A percentile compares a stretch with the other conserved stretches of the same genome.
Evolutionary conservation across 2,329 filamentous ascomycete species (phyloP).

Genomic region (Pseudogymnoascus sp.): DNA sequence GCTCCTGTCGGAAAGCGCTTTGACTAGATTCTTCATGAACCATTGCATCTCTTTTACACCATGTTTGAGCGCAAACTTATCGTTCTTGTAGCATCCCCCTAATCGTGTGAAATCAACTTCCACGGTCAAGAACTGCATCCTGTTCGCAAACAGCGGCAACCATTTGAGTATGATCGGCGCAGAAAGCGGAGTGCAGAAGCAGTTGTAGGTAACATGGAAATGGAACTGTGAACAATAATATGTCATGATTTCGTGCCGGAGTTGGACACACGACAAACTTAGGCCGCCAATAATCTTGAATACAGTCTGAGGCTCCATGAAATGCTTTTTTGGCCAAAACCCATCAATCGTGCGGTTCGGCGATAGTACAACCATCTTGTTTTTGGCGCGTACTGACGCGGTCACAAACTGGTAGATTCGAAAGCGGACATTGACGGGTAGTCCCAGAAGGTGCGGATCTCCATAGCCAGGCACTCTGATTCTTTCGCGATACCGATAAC

Average conservation of each 20-base stretch:
- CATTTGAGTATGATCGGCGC: slow-evolving; percentile 22
- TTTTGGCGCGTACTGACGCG: background rate
- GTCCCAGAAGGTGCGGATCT: background rate
- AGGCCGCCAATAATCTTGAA: background rate
- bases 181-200: slow-evolving; percentile 20
- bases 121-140: slow-evolving; percentile 24
- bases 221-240: slow-evolving; percentile 27
- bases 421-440: background rate
- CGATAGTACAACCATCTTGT: background rate
- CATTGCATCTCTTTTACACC: background rate
- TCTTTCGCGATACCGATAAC: background rate
- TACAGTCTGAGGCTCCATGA: background rate
- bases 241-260: slow-evolving; percentile 25
- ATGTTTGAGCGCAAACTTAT: background rate
- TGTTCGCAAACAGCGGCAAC: slow-evolving; percentile 22
- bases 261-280: background rate
- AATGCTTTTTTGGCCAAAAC: background rate
- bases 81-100: slow-evolving; percentile 9
- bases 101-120: slow-evolving; percentile 27
- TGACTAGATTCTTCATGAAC: background rate
- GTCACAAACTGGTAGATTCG: background rate
- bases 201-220: slow-evolving; percentile 26
- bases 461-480: background rate
- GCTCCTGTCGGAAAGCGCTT: background rate
- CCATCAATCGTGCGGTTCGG: background rate